Conservation (phyloP, 345 rosid species). For the Rhizophora mangle region DNA sequence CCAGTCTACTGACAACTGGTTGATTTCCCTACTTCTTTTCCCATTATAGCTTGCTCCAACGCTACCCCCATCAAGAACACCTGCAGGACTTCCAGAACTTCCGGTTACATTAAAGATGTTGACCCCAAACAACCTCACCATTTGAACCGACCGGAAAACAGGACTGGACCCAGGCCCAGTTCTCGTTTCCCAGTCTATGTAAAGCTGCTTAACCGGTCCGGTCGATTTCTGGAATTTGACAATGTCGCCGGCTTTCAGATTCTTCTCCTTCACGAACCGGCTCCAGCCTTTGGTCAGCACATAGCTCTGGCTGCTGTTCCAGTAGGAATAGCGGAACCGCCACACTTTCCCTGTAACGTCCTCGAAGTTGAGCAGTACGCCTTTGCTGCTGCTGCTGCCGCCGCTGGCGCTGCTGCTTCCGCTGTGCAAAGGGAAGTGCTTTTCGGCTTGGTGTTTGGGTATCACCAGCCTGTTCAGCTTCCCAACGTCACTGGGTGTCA, state of each 20-base stretch:
- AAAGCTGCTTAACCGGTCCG: conserved; percentile 62
- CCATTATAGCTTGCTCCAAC: conserved; percentile 41
- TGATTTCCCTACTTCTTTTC: conserved; percentile 61
- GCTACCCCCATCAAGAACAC: conserved; percentile 15
- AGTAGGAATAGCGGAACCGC: conserved; percentile 92
- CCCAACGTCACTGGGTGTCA: conserved; percentile 94
- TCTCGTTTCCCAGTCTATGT: conserved; percentile 52
- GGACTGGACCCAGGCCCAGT: conserved; percentile 19
- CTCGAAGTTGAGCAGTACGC: conserved; percentile 59
- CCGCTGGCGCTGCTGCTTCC: conserved; percentile 22
- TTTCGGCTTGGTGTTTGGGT: conserved; percentile 85
- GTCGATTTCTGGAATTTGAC: conserved; percentile 79
- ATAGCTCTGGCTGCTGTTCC: conserved; percentile 95
- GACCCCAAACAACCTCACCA: conserved; percentile 76
- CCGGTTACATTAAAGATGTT: conserved; percentile 55
- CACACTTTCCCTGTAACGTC: conserved; percentile 73
- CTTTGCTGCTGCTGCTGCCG: conserved; percentile 36
- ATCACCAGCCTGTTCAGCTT: conserved; percentile 88
- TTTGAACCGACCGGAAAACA: conserved; percentile 31
- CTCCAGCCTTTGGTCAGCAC: conserved; percentile 97
- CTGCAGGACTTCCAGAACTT: conserved; percentile 5
- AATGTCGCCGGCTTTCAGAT: conserved; percentile 69
- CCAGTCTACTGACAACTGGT: conserved; percentile 50
- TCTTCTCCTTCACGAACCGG: conserved; percentile 84
- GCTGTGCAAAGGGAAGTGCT: conserved; percentile 28